Evolutionary conservation across 2,329 filamentous ascomycete genomes (phyloP), one percentile per base, ranked within the genome.

Genomic region (Monosporascus sp.): DNA sequence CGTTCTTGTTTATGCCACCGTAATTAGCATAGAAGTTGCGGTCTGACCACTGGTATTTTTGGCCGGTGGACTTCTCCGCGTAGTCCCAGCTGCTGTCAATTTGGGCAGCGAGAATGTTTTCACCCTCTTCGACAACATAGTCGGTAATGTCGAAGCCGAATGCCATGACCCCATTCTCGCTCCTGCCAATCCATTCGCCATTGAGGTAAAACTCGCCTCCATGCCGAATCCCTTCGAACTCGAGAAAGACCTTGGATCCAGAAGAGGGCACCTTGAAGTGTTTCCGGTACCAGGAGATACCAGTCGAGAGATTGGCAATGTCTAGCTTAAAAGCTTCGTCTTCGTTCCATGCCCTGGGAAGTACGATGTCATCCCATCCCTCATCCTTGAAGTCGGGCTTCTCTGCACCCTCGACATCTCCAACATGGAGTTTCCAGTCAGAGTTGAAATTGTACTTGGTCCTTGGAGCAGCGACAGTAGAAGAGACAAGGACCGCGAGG

Each of bases 1-100:
- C 47, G 25, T 49, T 49, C 47, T 49, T 49, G 47, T 49, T 49
- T 31, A 49, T 39, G 34, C 47, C 47, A 17, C 47, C 47, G 22
- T 49, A 49, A 31, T 49, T 49, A 37, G 47, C 47, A 31, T 49
- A 49, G 18, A 49, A 49, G 47, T 49, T 49, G 2, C 39, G 15
- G 27, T 49, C 47, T 20, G 24, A 27, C 48, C 37, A 50, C 15
- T 41, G 36, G 4, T 50, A 42, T 6, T 20, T 20, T 27, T 37
- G 42, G 14, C 42, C 42, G 3, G 34, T 41, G 4, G 34, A 39
- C 3, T 25, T 25, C 20, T 50, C 36, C 7, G 20, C 17, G 22
- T 41, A 50, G 31, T 50, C 48, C 34, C 48, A 50, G 34, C 22
- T 22, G 34, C 42, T 49, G 9, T 41, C 48, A n/a, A 50, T 41